These are phyloP conservation scores for Neurospora sp. DNA, from an alignment of 2,329 filamentous ascomycete species.

Conservation along the genomic window DNA sequence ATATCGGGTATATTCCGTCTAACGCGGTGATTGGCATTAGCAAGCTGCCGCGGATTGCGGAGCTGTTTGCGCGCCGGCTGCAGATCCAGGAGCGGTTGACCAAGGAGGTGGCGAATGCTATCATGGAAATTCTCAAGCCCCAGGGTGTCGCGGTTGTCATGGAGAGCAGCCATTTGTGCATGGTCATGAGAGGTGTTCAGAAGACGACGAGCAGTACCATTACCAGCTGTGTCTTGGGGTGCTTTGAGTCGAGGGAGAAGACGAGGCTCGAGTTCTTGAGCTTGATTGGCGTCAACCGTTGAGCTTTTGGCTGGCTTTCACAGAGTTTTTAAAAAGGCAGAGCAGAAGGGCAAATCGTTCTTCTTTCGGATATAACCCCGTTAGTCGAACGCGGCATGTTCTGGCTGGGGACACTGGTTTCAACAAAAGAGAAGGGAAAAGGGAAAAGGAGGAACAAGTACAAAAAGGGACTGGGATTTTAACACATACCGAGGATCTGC, in stretches of 20 bases:
- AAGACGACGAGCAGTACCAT: conserved; percentile 83
- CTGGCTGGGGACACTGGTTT: neutral
- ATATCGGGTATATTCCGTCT: conserved; percentile 97
- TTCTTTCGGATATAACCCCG: neutral
- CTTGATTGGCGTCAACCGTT: conserved; percentile 54
- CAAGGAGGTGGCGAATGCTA: conserved; percentile 88
- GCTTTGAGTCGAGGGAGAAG: conserved; percentile 86
- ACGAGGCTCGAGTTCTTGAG: conserved; percentile 93
- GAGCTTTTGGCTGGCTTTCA: neutral
- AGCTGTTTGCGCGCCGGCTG: conserved; percentile 89
- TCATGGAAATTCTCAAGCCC: conserved; percentile 86
- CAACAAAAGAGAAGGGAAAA: neutral
- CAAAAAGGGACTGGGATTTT: neutral
- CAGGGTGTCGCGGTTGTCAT: conserved; percentile 96
- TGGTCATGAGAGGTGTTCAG: conserved; percentile 98
- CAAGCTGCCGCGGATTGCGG: conserved; percentile 88
- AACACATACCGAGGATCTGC: neutral
- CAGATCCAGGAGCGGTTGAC: conserved; percentile 96
- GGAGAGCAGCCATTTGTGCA: conserved; percentile 93
- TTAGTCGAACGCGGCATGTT: neutral
- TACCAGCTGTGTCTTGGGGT: conserved; percentile 95
- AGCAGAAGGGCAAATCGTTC: neutral
- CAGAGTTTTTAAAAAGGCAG: neutral
- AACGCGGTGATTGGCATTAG: conserved; percentile 89
- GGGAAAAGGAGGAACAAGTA: neutral